Base-by-base conservation (phyloP, 2,329 filamentous ascomycete species). In the Elsinoe perseae region DNA sequence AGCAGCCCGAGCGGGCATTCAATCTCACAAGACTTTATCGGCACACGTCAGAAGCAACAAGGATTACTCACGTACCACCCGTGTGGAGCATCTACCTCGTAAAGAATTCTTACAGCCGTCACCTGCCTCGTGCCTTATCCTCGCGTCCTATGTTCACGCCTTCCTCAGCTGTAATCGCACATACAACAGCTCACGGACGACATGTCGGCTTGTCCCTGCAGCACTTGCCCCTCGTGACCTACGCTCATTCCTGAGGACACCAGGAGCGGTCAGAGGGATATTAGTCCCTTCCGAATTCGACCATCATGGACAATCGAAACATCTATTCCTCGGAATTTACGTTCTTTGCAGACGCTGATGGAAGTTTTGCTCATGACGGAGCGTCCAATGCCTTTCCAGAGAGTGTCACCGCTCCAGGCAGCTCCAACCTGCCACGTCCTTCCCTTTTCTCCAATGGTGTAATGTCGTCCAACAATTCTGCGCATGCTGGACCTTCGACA, bases 381-480 rank as follows among this genome's bases (percentile, higher is more conserved):
- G n/a, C n/a, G 5, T 23, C 53, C 9, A 32, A 34, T 32, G 38
- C 30, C 28, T 28, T 20, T 46, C 40, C 14, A 23, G 40, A 36
- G 12, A 21, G 12, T 44, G 38, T 27, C 30, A 38, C 38, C 27
- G 10, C 40, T 38, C 25, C 38, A 27, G 28, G 28, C 23, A 36
- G 36, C 40, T 56, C 53, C 20, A 46, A 14, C 20, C 54, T 43
- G 14, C 56, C 21, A 21, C 46, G 56, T n/a, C 46, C 56, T 18
- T 57, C 56, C 18, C 20, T 57, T 10, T 57, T 57, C 32, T 57
- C 56, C 7, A 52, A 50, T 36, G 56, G 56, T 43, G 16, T 36
- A n/a, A 18, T 34, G 20, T 50, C 46, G 9, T 36, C 34, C n/a
- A 28, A 25, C 18, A 21, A n/a, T 50, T 18, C 53, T 23, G 18